Percentiles rank a stretch among this genome's conserved stretches.
Conservation (phyloP, 1,284 basidiomycete species). For the Cystobasidium sp. region DNA sequence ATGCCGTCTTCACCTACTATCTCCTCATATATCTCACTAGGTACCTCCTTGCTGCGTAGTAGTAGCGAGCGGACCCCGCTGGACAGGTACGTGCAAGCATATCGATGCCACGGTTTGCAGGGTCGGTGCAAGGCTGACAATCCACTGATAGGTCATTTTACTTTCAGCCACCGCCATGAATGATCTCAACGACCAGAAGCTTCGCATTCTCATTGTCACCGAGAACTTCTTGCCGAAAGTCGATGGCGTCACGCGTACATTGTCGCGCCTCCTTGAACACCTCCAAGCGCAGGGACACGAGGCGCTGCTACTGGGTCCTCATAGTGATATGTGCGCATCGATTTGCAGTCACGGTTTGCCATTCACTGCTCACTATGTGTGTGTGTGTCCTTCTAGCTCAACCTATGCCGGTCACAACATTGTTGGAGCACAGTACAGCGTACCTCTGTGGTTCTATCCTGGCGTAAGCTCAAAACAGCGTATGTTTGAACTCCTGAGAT, state of each 20-base stretch:
- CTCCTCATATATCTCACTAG: too few species aligned
- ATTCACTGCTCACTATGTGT: neutral
- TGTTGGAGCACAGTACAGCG: constrained; percentile 62
- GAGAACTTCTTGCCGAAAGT: constrained; percentile 65
- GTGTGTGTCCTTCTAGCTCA: constrained; percentile 51
- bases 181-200: neutral
- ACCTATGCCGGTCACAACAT: constrained; percentile 63
- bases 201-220: constrained; percentile 58
- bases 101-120: too few species aligned
- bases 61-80: too few species aligned
- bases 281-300: constrained; percentile 63
- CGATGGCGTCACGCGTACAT: constrained; percentile 56
- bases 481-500: neutral
- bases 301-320: constrained; percentile 63
- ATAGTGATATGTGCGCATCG: constrained; percentile 60
- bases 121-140: too few species aligned
- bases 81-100: too few species aligned
- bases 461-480: constrained; percentile 52
- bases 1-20: too few species aligned
- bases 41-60: too few species aligned
- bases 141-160: too few species aligned
- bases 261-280: constrained; percentile 64
- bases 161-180: neutral
- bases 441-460: constrained; percentile 64
- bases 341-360: neutral